Evolutionary conservation across 257 asterid species (phyloP), one percentile per base, ranked within the genome.

Genomic region (Thymus mandschuricus): DNA sequence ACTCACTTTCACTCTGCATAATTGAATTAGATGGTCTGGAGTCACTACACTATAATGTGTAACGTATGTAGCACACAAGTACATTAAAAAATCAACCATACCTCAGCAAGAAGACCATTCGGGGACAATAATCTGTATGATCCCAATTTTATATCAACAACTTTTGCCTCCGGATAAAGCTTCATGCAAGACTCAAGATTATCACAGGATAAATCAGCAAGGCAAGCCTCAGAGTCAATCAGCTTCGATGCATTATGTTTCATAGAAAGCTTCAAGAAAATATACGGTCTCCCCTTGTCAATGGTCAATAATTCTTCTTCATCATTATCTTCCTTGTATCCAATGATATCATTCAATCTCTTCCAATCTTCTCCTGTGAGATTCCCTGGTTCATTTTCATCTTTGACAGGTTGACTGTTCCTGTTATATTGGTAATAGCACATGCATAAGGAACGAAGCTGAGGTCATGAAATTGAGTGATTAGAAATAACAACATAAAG

Each of bases 221-320:
- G 96, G 81, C 88, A 91, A 74, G 80, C 87, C 78, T 79, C 73
- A 62, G 83, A 66, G 76, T 86, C 93, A 62, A 81, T 76, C 74
- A 94, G 95, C 86, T 88, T 91, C 41, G 99, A 89, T 44, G 99
- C 99, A 86, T 86, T 94, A 81, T 94, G 97, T 78, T 81, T 91
- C 99, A 94, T 94, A 77, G 84, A 93, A 85, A 94, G 87, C 86
- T 88, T 90, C 89, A 94, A 75, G 55, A 83, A 76, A 71, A 89
- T 81, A 81, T 66, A 84, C 50, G 87, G 93, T 71, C 86, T 89
- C 45, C 83, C 86, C 64, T 78, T 73, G 80, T 74, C 89, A 68
- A 79, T 81, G 76, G 62, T 67, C 79, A 54, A 69, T 35, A 84
- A 48, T 52, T 83, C 84, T 52, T 83, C 84, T 46, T 89, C 96